Conservation (phyloP, 2,329 filamentous ascomycete species). For the Epichloe aotearoae region DNA sequence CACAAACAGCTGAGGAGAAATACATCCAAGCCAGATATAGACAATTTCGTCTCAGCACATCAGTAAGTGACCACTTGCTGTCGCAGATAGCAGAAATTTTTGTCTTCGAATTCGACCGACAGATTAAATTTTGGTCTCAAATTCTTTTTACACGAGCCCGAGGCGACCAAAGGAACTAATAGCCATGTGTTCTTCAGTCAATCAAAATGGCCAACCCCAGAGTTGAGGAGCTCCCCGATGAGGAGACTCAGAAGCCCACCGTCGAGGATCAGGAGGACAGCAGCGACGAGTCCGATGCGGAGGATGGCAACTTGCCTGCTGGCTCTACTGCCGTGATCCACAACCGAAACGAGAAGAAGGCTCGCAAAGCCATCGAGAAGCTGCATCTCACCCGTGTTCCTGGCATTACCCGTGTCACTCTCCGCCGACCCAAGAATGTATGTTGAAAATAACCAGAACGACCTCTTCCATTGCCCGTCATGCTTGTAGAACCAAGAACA, state of each 20-base stretch:
- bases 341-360: constrained; percentile 99
- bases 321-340: constrained; percentile 85
- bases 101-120: background rate
- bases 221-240: constrained; percentile 94
- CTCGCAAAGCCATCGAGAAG: constrained; percentile 97
- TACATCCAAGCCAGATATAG: constrained; percentile 19
- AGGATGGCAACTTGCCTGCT: constrained; percentile 65
- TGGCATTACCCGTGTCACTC: constrained; percentile 95
- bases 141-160: constrained; percentile 4
- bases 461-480: background rate
- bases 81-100: constrained; percentile 4
- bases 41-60: constrained; percentile 22
- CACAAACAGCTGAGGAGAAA: constrained; percentile 24
- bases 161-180: constrained; percentile 2
- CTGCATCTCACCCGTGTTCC: constrained; percentile 90
- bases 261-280: constrained; percentile 62
- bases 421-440: constrained; percentile 98
- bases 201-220: constrained; percentile 88
- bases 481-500: background rate
- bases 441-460: constrained; percentile 28
- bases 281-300: constrained; percentile 64
- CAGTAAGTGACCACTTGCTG: constrained; percentile 19
- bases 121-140: background rate
- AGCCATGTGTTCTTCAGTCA: constrained; percentile 4
- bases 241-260: constrained; percentile 70